Base-by-base conservation (phyloP, 148 eudicot species). In the Vaccinium vitisidaea region DNA sequence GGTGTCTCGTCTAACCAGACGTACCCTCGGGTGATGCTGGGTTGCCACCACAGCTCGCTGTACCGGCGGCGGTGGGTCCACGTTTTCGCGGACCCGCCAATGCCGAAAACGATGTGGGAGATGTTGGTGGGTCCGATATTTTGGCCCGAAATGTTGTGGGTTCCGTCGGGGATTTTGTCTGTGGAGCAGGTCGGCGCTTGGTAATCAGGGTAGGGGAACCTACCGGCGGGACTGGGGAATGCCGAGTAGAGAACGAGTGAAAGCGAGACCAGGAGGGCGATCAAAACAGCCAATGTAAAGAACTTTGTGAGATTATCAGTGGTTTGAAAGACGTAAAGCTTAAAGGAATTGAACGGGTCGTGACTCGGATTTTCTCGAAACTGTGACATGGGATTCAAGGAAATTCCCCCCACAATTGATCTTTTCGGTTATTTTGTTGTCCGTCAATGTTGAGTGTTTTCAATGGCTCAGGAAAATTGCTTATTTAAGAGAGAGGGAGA, bases 1-100 rank as follows among this genome's bases (percentile, higher is more conserved):
- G 94, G 97, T 14, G 39, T 21, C 18, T 83, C 77, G 80, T 97
- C 99, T 0, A 97, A 87, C 91, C 91, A 97, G 39, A 93, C 93
- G 88, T 69, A 90, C 0, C 97, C 98, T 0, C 97, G 96, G 6
- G 95, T 92, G 12, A 50, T 21, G 79, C 89, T 87, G 0, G 90
- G 92, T 65, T 83, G 82, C 97, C 97, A 97, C 99, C 99, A 97
- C 21, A 94, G 90, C 19, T 91, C 88, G 58, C 87, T 87, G 87
- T 93, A 97, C 10, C 48, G 86, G 3, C 85, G 82, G 7, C 98
- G 90, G 14, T 85, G 11, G 3, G 73, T 19, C 99, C 98, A 95
- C 6, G 98, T 97, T 36, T 82, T 82, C 9, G 89, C 59, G 5
- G 98, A 94, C 59, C 97, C 99, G 61, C 89, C 89, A 15, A 95